Conservation (phyloP, 2,329 filamentous ascomycete species). For the Kalmusia sp. region DNA sequence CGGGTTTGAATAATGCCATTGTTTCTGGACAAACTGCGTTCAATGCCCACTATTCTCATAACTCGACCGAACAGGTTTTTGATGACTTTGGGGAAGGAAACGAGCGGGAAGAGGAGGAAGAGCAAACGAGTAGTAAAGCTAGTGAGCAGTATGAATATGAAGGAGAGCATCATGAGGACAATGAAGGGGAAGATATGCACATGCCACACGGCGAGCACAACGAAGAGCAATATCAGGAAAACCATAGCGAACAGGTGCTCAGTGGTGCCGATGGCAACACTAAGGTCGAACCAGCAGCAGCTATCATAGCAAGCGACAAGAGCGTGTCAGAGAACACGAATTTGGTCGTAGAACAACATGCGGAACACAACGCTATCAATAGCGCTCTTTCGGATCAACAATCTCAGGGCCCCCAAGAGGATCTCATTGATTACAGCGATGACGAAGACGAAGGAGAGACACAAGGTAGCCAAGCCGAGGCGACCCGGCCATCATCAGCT, state of each 20-base stretch:
- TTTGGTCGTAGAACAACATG: background rate
- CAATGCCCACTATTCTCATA: constrained; percentile 20
- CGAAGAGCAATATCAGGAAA: background rate
- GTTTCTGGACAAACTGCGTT: constrained; percentile 37
- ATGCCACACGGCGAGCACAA: background rate
- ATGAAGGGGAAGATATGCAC: constrained; percentile 1
- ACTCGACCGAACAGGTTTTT: constrained; percentile 26
- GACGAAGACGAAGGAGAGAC: constrained; percentile 42
- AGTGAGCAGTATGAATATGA: background rate
- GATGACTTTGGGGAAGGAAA: no score
- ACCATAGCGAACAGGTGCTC: background rate
- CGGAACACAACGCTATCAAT: background rate
- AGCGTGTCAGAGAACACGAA: background rate
- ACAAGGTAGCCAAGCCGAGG: constrained; percentile 12
- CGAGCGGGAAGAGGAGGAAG: constrained; percentile 25
- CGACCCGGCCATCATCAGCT: constrained; percentile 29
- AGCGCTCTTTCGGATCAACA: constrained; percentile 8
- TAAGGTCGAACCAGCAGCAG: background rate
- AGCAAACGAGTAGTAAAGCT: constrained; percentile 7
- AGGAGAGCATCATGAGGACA: constrained; percentile 9
- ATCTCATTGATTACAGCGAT: constrained; percentile 60
- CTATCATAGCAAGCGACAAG: background rate
- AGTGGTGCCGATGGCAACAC: background rate
- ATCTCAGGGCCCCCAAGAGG: constrained; percentile 40
- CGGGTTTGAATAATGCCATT: constrained; percentile 50